Percentiles rank a stretch among this genome's conserved stretches.
phyloP scores from a whole-genome alignment of 176 grass and related monocot genomes.

The Carex kokanica region DNA sequence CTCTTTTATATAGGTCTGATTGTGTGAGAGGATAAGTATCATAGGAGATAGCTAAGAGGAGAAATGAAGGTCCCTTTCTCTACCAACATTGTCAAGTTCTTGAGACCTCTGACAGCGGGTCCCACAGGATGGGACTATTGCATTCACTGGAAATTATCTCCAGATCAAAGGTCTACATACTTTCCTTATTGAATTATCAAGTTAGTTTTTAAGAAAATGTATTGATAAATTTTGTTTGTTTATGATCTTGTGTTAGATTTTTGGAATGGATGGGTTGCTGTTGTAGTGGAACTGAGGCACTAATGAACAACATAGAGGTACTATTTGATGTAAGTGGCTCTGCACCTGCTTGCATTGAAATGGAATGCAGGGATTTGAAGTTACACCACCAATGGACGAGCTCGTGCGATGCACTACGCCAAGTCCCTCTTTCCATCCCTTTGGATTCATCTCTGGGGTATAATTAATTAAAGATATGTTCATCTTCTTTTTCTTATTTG shows the following conservation, averaged over 20 bases:
- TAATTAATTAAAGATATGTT: not conserved
- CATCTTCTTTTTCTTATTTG: not conserved
- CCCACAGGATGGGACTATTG: conserved; percentile 69
- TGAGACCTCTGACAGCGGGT: conserved; percentile 59
- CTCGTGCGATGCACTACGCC: conserved; percentile 33
- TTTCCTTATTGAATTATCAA: not conserved
- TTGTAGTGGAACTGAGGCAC: conserved; percentile 44
- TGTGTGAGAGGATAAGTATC: conserved; percentile 30
- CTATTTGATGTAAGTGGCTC: conserved; percentile 19
- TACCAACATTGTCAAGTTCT: conserved; percentile 34
- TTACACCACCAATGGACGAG: conserved; percentile 25
- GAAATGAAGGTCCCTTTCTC: conserved; percentile 33
- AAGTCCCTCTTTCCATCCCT: conserved; percentile 58
- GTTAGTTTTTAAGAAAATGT: not conserved
- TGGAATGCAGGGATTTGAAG: conserved; percentile 34
- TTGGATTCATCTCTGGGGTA: conserved; percentile 64
- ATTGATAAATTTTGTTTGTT: not conserved
- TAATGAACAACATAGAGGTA: conserved; percentile 23
- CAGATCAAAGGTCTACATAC: conserved; percentile 52
- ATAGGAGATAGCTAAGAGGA: conserved; percentile 19
- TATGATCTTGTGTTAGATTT: conserved; percentile 36
- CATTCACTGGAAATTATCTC: conserved; percentile 73
- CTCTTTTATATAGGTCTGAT: conserved; percentile 18
- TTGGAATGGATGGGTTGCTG: conserved; percentile 75
- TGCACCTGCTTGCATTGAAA: conserved; percentile 4